A percentile compares a stretch with the other conserved stretches of the same genome.
Conservation (phyloP, 2,329 filamentous ascomycete species). For the Trichoderma cornu-damae region DNA sequence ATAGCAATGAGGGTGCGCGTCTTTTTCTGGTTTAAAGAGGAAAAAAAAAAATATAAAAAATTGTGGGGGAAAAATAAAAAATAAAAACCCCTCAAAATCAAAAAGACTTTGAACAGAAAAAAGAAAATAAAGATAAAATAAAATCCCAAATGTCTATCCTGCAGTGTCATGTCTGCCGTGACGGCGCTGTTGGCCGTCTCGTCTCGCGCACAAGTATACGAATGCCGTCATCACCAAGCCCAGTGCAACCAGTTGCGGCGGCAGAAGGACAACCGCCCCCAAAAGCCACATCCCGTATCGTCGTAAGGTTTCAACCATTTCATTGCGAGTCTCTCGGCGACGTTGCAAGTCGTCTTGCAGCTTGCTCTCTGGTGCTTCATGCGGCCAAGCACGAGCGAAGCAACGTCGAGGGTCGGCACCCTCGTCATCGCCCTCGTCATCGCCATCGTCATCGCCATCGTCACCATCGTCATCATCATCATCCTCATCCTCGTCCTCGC, state of each 20-base stretch:
- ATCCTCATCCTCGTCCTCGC: constrained; percentile 29
- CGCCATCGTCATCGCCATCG: constrained; percentile 30
- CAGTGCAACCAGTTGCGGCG: constrained; percentile 37
- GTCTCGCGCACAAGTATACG: constrained; percentile 39
- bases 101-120: constrained; percentile 14
- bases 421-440: constrained; percentile 27
- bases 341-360: constrained; percentile 29
- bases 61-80: constrained; percentile 14
- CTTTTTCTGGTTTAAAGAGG: constrained; percentile 14
- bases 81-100: constrained; percentile 10
- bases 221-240: constrained; percentile 34
- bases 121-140: constrained; percentile 16
- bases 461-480: constrained; percentile 30
- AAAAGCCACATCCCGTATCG: constrained; percentile 39
- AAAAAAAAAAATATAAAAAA: constrained; percentile 5
- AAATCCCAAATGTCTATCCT: constrained; percentile 26
- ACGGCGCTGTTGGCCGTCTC: constrained; percentile 23
- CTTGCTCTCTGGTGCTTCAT: constrained; percentile 24
- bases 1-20: constrained; percentile 26
- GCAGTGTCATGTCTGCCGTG: constrained; percentile 22
- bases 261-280: constrained; percentile 45
- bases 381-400: constrained; percentile 11
- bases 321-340: constrained; percentile 34
- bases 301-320: constrained; percentile 39
- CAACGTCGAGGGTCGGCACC: not conserved